Evolutionary conservation across 768 basidiomycete species (phyloP), one percentile per base, ranked within the genome.

Genomic region (Podaxis pistillaris): DNA sequence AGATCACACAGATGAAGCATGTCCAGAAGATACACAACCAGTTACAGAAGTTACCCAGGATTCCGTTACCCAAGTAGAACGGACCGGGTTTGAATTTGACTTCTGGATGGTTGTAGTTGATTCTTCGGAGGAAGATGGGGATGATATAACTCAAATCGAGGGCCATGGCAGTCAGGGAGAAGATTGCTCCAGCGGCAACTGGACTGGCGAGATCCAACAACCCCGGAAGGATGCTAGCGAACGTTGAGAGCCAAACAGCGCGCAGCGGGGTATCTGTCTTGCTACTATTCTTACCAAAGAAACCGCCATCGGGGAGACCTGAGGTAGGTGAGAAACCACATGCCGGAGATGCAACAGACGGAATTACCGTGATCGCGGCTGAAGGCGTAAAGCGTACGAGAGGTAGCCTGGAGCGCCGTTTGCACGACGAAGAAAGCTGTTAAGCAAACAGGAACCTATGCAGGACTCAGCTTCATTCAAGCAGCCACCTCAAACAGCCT

Each of bases 381-480:
- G 77, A 96, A 93, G 2, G 93, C 93, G 68, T 90, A 94, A 26
- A 94, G 78, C 0, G 90, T 90, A 40, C 94, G 82, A 3, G 91
- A 91, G 59, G 85, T 87, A 24, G 93, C 93, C 67, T 96, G 93
- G 5, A 93, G 80, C 11, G 91, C 87, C 13, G 85, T 88, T 73
- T 92, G 90, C 17, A 85, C 86, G 60, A 93, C 91, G 72, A 92
- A 92, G 78, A 93, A 94, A 0, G 94, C 94, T 15, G 93, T 92
- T 62, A 91, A 71, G 78, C 93, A 94, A 33, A 93, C 89, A 64
- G 89, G 86, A 13, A 79, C 79, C 87, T 88, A 56, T 22, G 13
- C 30, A 11, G 1, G 37, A 63, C 41, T 58, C 49, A 26, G 8
- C n/a, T 44, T 15, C 28, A 6, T 51, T 26, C 17, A 1, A 24